phyloP scores from a whole-genome alignment of 2,329 filamentous ascomycete species.

The Lomentospora prolificans region DNA sequence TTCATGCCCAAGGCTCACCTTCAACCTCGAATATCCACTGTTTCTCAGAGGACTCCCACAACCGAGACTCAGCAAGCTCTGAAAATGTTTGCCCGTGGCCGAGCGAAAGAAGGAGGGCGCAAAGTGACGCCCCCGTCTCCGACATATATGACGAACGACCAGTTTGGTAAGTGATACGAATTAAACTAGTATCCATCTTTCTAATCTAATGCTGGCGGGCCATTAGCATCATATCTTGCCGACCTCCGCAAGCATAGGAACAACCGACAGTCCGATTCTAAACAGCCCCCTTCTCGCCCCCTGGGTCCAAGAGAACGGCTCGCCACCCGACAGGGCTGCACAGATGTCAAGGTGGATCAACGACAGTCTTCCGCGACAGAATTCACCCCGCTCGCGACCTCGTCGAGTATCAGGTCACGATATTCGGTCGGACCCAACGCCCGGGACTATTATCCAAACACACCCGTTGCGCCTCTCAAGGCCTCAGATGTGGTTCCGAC shows the following conservation, averaged over 20 bases:
- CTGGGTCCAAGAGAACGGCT: neutral
- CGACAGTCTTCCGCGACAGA: neutral
- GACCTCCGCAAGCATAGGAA: constrained; percentile 12
- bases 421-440: constrained; percentile 36
- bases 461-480: constrained; percentile 33
- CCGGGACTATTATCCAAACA: constrained; percentile 42
- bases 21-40: no score
- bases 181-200: neutral
- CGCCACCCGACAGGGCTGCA: neutral
- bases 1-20: no score
- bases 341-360: neutral
- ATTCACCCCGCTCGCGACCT: constrained; percentile 12
- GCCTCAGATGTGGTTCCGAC: constrained; percentile 54
- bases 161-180: constrained; percentile 43
- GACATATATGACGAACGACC: constrained; percentile 56
- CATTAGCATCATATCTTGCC: constrained; percentile 13
- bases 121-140: constrained; percentile 53
- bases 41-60: no score
- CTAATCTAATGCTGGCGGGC: no score
- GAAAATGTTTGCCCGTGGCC: neutral
- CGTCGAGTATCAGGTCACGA: constrained; percentile 36
- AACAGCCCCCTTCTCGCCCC: neutral
- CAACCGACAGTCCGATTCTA: constrained; percentile 4
- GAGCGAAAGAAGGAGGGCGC: constrained; percentile 19
- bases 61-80: no score